These are phyloP conservation scores for Backusella psychrophila DNA, from an alignment of 192 early-diverging fungal genomes.

Conservation along the genomic window DNA sequence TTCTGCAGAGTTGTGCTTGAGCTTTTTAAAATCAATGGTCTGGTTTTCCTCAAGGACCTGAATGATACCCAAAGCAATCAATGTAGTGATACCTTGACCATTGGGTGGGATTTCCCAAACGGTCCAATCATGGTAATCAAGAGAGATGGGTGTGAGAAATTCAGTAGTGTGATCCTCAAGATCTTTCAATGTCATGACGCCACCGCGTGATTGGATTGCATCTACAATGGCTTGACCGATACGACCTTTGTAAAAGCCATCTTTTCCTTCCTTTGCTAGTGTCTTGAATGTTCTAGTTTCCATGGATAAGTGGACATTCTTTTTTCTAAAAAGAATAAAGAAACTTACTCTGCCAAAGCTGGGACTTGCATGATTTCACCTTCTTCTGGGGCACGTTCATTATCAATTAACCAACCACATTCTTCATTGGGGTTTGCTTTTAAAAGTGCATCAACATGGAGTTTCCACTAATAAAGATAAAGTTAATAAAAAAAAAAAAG, in stretches of 20 bases:
- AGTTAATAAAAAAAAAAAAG: not conserved
- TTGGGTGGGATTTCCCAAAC: constrained; percentile 78
- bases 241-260: constrained; percentile 67
- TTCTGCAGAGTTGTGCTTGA: constrained; percentile 54
- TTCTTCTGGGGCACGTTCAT: constrained; percentile 44
- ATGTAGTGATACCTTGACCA: constrained; percentile 68
- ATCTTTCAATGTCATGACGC: constrained; percentile 67
- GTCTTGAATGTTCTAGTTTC: constrained; percentile 45
- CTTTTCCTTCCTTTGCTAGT: constrained; percentile 59
- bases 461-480: constrained; percentile 39
- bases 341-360: constrained; percentile 47
- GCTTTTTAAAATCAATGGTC: constrained; percentile 34
- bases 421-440: constrained; percentile 39
- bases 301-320: not conserved
- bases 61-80: constrained; percentile 69
- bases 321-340: constrained; percentile 1
- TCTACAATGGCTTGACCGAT: constrained; percentile 68
- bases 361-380: constrained; percentile 67
- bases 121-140: constrained; percentile 55
- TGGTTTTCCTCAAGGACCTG: constrained; percentile 47
- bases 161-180: constrained; percentile 52
- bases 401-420: constrained; percentile 50
- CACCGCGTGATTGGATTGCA: constrained; percentile 45
- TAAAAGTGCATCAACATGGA: constrained; percentile 8
- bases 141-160: constrained; percentile 56